Evolutionary conservation across 2,329 filamentous ascomycete species (phyloP).

Genomic region (Zasmidium angulare): DNA sequence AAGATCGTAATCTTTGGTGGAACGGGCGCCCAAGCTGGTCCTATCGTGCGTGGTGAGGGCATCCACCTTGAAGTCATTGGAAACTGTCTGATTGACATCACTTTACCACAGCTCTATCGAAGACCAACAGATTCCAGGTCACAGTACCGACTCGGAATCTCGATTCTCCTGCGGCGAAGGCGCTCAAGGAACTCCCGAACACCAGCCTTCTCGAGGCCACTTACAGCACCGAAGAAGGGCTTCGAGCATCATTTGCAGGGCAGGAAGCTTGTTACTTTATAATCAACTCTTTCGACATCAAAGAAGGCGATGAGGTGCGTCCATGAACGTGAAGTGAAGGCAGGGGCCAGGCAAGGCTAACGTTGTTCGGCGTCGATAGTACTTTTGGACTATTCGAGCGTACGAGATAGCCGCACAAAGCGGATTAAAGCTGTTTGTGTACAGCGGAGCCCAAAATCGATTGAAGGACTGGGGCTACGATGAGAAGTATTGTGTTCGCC

Average conservation of each 20-base stretch:
- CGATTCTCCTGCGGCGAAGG: not conserved
- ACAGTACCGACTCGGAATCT: not conserved
- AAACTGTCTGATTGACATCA: no score
- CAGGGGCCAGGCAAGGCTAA: no score
- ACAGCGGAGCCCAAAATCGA: slow-evolving; percentile 6
- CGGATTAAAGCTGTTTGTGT: slow-evolving; percentile 2
- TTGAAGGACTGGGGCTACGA: not conserved
- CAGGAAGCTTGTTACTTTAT: slow-evolving; percentile 7
- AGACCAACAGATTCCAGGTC: not conserved
- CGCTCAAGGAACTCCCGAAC: not conserved
- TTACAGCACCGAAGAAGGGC: slow-evolving; percentile 2
- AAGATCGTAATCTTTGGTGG: slow-evolving; percentile 1
- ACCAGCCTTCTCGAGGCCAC: not conserved
- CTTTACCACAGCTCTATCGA: not conserved
- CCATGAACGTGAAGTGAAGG: no score
- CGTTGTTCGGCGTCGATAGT: no score
- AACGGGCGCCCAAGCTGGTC: not conserved
- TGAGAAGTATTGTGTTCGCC: slow-evolving; percentile 6
- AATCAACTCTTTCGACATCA: slow-evolving; percentile 8
- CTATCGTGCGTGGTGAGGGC: not conserved
- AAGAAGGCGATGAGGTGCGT: slow-evolving; percentile 5
- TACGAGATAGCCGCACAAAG: slow-evolving; percentile 8
- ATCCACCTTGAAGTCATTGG: not conserved
- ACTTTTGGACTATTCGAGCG: slow-evolving; percentile 8
- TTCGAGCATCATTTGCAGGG: not conserved